Conservation (phyloP, 306 rosid genomes). For the Rosa multiflora region DNA sequence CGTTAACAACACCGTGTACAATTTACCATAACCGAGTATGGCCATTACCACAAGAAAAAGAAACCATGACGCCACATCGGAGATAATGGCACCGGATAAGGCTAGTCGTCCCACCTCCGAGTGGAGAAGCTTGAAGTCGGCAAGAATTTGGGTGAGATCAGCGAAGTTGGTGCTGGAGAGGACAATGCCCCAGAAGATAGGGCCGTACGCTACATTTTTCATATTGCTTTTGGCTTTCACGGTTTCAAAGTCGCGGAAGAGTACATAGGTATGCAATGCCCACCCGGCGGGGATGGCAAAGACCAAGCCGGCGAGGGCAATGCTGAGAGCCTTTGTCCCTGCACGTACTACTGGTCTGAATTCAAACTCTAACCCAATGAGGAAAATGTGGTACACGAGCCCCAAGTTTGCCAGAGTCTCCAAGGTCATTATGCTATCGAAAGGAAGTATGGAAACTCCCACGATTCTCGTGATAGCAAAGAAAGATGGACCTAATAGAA, state of each 20-base stretch:
- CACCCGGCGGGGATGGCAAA: constrained; percentile 34
- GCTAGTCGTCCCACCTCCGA: constrained; percentile 39
- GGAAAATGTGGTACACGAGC: constrained; percentile 33
- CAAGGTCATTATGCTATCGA: constrained; percentile 17
- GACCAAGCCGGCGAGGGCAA: constrained; percentile 27
- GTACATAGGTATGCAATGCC: constrained; percentile 19
- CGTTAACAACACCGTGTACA: constrained; percentile 11
- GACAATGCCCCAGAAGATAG: constrained; percentile 39
- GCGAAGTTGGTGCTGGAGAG: constrained; percentile 43
- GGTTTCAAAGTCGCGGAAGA: neutral
- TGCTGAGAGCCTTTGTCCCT: constrained; percentile 26
- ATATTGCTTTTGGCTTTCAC: no score
- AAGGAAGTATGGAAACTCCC: neutral
- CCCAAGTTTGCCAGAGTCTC: constrained; percentile 34
- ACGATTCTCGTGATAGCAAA: neutral
- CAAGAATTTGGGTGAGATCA: constrained; percentile 37
- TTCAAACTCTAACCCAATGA: constrained; percentile 38
- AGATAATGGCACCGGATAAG: constrained; percentile 37
- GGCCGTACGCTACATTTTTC: constrained; percentile 9
- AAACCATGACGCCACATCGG: constrained; percentile 39
- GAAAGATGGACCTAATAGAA: constrained; percentile 23
- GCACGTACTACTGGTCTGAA: constrained; percentile 25
- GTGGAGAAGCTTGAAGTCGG: constrained; percentile 43
- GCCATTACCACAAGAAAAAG: constrained; percentile 28
- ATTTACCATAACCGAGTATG: constrained; percentile 2